Evolutionary conservation across 2,329 filamentous ascomycete genomes (phyloP), one percentile per base, ranked within the genome.

Genomic region (Pseudogymnoascus sp.): DNA sequence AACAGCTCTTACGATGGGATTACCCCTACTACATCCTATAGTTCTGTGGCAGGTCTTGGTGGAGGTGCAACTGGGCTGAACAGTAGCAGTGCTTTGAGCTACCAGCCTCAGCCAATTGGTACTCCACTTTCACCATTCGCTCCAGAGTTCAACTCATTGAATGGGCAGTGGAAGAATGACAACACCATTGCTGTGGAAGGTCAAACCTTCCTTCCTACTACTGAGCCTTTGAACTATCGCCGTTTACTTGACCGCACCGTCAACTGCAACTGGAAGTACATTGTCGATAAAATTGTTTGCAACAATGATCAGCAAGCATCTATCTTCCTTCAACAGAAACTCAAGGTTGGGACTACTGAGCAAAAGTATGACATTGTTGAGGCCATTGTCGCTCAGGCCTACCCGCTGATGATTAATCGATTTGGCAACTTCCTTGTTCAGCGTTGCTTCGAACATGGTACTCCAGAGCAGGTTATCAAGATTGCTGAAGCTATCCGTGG

Each of bases 241-340:
- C 91, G 92, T 61, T 82, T 99, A 38, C 84, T 97, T 54, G 94
- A 99, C 71, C 91, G 92, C 70, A 96, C 93, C 72, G 91, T 96
- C 74, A 96, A 90, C 70, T 97, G 93, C 77, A 95, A 99, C 77
- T 99, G 93, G 94, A 96, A 94, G 77, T 97, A 96, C 73, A 97
- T 99, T 68, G 94, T 99, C 61, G 93, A 99, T 78, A 97, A 97
- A 80, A 99, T 99, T 72, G 92, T 99, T 67, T 95, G 91, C 83
- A 97, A 92, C 78, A 97, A 99, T 74, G 94, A 99, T 71, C 94
- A 99, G 75, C 94, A 99, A 75, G 94, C 95, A 8, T 99, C 94
- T 2, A 97, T 99, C 70, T 99, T 99, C 76, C 80, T 99, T 47
- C 94, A 99, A 74, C 94, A 99, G 77, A 99, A 99, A 78, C 88